A percentile compares a stretch with the other conserved stretches of the same genome.
Conservation (phyloP, 2,329 filamentous ascomycete species). For the Arthrobotrys pseudoclavata region DNA sequence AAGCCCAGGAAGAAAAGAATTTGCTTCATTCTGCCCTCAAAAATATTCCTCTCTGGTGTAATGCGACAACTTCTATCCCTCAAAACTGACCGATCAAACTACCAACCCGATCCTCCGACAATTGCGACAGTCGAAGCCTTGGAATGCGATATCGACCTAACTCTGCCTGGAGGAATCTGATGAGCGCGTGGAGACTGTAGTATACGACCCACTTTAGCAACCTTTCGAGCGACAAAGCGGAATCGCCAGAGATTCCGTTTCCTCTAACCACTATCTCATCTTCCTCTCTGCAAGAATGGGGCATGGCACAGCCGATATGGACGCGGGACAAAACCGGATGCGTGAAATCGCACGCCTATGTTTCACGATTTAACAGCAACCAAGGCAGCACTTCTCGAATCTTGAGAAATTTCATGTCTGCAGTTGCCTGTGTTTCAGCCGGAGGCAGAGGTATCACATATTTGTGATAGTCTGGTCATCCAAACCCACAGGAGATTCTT, state of each 20-base stretch:
- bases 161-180: not conserved
- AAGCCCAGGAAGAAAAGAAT: constrained; percentile 31
- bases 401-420: not conserved
- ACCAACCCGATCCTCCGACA: not conserved
- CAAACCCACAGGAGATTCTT: not conserved
- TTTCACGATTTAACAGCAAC: not conserved
- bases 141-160: not conserved
- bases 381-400: not conserved
- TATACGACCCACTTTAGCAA: not conserved
- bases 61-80: not conserved
- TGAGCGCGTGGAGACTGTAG: not conserved
- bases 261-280: not conserved
- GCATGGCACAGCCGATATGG: not conserved
- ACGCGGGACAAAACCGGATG: not conserved
- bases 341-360: not conserved
- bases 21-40: constrained; percentile 15
- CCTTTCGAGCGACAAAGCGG: not conserved
- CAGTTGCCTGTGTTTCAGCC: not conserved
- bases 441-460: not conserved
- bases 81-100: not conserved
- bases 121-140: not conserved
- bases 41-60: not conserved
- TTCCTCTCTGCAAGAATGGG: not conserved
- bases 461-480: not conserved
- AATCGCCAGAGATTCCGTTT: not conserved